Base-by-base conservation (phyloP, 2,329 filamentous ascomycete genomes). In the Parafenestella ontariensis region DNA sequence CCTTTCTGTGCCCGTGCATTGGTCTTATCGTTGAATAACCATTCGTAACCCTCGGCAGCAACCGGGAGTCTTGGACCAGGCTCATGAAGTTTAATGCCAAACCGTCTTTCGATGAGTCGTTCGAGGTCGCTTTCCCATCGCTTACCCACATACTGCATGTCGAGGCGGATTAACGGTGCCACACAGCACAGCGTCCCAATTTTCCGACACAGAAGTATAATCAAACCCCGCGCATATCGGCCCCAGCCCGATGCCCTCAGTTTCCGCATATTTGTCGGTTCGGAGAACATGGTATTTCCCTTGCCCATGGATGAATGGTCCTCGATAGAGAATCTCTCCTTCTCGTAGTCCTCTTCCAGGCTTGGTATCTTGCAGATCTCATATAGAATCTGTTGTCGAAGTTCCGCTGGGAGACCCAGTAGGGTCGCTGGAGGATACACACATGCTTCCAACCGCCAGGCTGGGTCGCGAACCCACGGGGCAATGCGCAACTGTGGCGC, bases 391-490 rank as follows among this genome's bases (percentile, higher is more conserved):
- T 49, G 20, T 37, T 61, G 59, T 9, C 56, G 46, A 8, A 66
- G 20, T 23, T 66, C 64, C 2, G 20, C 45, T 7, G 64, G 59
- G 3, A 66, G 41, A n/a, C 58, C 54, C 4, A 59, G 49, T 3
- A 66, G 41, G 33, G 49, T 52, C 8, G 59, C 56, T 23, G 17
- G 10, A 1, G 53, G 51, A 43, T 54, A 48, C 1, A 5, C 23
- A 1, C 31, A 15, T 2, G 26, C 31, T n/a, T 34, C 18, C n/a
- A 20, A 34, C 18, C 33, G 42, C 11, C 17, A 39, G 18, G 33
- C 21, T 10, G 49, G 45, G 41, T 54, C 29, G 20, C 20, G 39
- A 5, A 54, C 36, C 57, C 57, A 56, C 2, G 59, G 58, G 24
- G 29, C 41, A 6, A 61, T 56, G 46, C 49, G 53, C 15, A 48